Conservation (phyloP, 2,329 filamentous ascomycete genomes). For the Ceratocystis harringtonii region DNA sequence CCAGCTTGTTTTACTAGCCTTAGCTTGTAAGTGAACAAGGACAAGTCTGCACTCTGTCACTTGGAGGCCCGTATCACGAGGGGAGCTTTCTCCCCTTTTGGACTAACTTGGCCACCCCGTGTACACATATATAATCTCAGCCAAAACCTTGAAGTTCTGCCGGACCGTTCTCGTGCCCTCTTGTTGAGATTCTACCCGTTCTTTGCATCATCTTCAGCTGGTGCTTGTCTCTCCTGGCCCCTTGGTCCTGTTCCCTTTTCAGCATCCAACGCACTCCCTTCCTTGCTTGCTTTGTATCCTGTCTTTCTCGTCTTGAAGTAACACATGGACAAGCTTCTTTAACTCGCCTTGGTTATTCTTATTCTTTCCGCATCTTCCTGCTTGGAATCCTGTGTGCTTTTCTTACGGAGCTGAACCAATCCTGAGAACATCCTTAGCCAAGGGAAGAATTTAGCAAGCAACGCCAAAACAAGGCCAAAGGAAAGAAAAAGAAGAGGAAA, state of each 20-base stretch:
- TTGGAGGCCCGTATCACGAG: background rate
- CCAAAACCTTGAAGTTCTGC: background rate
- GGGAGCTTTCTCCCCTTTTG: background rate
- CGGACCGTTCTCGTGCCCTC: background rate
- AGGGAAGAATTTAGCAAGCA: background rate
- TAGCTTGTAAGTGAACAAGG: background rate
- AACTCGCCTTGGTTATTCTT: background rate
- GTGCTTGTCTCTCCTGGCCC: background rate
- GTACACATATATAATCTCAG: background rate
- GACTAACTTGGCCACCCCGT: background rate
- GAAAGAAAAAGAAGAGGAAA: background rate
- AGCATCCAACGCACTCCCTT: background rate
- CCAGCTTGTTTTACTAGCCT: too few relatives aligned
- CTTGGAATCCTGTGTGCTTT: background rate
- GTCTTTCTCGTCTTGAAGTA: background rate
- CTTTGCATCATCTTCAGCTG: background rate
- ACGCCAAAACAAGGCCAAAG: background rate
- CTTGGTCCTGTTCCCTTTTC: background rate
- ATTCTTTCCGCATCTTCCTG: background rate
- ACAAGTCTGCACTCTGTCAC: background rate
- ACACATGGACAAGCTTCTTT: background rate
- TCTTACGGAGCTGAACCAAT: conserved; percentile 3
- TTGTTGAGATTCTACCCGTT: background rate
- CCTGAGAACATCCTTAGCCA: background rate
- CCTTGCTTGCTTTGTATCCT: background rate